Base-by-base conservation (phyloP, 345 rosid species). In the Cardiospermum halicacabum region DNA sequence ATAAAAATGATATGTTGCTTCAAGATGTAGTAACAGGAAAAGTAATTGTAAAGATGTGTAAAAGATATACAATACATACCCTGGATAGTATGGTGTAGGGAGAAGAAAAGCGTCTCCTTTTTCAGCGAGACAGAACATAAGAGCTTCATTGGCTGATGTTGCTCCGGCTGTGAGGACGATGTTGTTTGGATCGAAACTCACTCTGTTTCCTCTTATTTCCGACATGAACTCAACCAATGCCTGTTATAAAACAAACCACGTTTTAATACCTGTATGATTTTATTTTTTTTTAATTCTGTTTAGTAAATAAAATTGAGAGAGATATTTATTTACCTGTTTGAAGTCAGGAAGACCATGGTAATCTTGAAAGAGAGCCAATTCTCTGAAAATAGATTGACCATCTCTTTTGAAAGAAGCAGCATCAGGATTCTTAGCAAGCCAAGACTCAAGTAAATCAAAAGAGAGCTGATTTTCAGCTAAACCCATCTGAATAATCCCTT, bases 381-480 rank as follows among this genome's bases (percentile, higher is more conserved):
- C 92, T 68, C 75, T 80, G 67, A 89, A 89, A 32, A 84, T 72
- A 67, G 96, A 84, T 36, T 77, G 77, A 11, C 89, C 92, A 21
- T 81, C 83, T 62, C 78, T 80, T 75, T 80, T 86, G 62, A 86
- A 80, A 36, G 70, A 67, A 25, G 84, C 81, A 24, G 89, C 87
- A 26, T 84, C 92, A 1, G 88, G 96, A 67, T 89, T 84, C 53
- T 80, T 72, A 43, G 70, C 78, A 21, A 86, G 73, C 96, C 96
- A 89, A 21, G 84, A 78, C 70, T 89, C 96, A 42, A 84, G 82
- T 24, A 82, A 56, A 77, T 86, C 92, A 55, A 84, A 84, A 24
- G 83, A 86, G n/a, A 89, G 83, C 78, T 85, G 92, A 72, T 89
- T 89, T 59, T 89, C 96, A 28, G 96, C 96, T 54, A 89, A 87